Conservation (phyloP, 1,139 yeast genomes). For the Suhomyces wounanorum region DNA sequence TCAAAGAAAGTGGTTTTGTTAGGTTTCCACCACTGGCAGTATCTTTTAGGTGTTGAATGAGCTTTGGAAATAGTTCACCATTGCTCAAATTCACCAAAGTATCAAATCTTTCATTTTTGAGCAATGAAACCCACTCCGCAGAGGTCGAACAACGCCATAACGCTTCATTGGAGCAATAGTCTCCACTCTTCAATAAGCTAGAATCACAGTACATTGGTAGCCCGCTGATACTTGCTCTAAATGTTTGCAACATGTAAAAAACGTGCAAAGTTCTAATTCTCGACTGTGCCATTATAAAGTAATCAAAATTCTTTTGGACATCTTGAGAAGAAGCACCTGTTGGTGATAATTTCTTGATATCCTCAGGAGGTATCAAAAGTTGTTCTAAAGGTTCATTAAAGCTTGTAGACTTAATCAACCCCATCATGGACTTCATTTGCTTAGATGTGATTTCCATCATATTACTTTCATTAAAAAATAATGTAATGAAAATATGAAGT, state of each 20-base stretch:
- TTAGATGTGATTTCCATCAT: constrained; percentile 75
- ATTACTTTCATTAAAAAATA: constrained; percentile 74
- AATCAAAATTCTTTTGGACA: constrained; percentile 61
- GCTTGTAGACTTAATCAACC: constrained; percentile 74
- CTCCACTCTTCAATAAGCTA: constrained; percentile 71
- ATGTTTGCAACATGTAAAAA: constrained; percentile 68
- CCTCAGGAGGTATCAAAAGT: constrained; percentile 59
- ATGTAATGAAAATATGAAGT: constrained; percentile 76
- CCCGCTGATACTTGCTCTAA: constrained; percentile 71
- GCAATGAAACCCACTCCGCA: constrained; percentile 54
- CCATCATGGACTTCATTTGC: constrained; percentile 76
- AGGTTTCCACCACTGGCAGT: neutral
- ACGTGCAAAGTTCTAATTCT: constrained; percentile 85
- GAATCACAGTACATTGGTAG: constrained; percentile 54
- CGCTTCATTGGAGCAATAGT: constrained; percentile 66
- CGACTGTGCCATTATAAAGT: constrained; percentile 78
- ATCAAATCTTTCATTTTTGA: constrained; percentile 26
- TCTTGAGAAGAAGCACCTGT: constrained; percentile 13
- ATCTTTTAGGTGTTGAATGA: constrained; percentile 48
- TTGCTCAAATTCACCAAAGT: constrained; percentile 56
- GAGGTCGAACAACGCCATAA: constrained; percentile 67
- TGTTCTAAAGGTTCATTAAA: constrained; percentile 71
- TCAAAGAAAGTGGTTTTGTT: constrained; percentile 36
- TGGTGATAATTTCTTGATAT: constrained; percentile 3
- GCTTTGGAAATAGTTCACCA: constrained; percentile 52